phyloP scores from a whole-genome alignment of 108 stramenopile species.

The Aurantiochytrium sp. region DNA sequence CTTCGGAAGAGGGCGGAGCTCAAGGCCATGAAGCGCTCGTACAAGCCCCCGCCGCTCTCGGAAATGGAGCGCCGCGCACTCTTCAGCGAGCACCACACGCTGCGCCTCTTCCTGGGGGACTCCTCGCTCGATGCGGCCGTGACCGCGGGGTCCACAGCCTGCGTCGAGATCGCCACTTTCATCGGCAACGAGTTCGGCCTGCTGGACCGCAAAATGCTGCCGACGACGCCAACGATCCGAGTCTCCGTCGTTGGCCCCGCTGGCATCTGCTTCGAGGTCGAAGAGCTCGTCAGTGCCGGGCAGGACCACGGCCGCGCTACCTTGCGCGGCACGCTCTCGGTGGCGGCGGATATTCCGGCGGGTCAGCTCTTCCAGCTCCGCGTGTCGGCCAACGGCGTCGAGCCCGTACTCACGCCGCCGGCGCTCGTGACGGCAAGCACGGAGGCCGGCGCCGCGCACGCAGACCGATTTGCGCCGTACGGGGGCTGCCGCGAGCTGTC shows the following conservation, averaged over 20 bases:
- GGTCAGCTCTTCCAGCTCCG: neutral
- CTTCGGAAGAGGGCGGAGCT: neutral
- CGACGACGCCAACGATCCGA: neutral
- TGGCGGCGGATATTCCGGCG: neutral
- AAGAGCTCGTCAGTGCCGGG: neutral
- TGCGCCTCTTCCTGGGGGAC: neutral
- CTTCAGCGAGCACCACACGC: neutral
- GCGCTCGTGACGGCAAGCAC: neutral
- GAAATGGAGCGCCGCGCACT: neutral
- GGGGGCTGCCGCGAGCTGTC: neutral
- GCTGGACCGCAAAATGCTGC: neutral
- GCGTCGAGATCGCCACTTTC: neutral
- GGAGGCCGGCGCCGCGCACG: neutral
- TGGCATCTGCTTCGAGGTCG: neutral
- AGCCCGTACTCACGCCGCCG: neutral
- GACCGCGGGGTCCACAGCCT: neutral
- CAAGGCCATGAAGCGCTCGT: neutral
- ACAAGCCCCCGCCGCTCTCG: neutral
- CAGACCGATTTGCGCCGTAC: neutral
- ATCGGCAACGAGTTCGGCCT: neutral
- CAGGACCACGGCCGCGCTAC: neutral
- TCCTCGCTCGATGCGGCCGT: neutral
- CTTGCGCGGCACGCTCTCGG: neutral
- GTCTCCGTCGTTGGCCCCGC: neutral
- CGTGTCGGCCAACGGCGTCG: neutral